Evolutionary conservation across 139 green algal genomes (phyloP).

Genomic region (Tetraselmis striata): DNA sequence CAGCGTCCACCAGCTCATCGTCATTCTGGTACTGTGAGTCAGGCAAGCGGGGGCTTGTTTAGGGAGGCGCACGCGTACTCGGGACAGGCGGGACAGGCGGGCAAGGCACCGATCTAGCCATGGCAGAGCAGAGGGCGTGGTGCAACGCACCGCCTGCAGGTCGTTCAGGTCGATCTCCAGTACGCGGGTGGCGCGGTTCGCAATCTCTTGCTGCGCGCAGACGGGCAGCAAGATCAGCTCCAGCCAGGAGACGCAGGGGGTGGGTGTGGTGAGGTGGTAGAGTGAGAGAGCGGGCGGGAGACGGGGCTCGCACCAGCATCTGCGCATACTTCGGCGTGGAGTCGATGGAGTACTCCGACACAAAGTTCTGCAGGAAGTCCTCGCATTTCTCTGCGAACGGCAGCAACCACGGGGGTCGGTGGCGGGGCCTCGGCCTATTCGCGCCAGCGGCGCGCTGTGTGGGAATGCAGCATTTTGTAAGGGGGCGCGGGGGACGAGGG

Average conservation of each 20-base stretch:
- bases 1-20: constrained; percentile 36
- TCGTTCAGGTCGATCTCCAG: constrained; percentile 78
- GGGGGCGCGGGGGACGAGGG: background rate
- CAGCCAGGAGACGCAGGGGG: background rate
- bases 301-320: constrained; percentile 35
- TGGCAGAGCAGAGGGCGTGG: background rate
- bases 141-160: constrained; percentile 46
- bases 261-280: background rate
- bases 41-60: too few relatives aligned
- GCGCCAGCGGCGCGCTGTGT: too few relatives aligned
- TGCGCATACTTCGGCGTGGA: constrained; percentile 47
- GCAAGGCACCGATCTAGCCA: background rate
- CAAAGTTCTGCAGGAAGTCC: constrained; percentile 58
- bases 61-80: background rate
- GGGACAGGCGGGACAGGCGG: background rate
- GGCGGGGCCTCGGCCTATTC: too few relatives aligned
- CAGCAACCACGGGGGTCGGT: too few relatives aligned
- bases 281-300: background rate
- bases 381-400: constrained; percentile 22
- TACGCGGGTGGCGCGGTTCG: constrained; percentile 61
- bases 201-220: constrained; percentile 78
- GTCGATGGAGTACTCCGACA: constrained; percentile 20
- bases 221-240: background rate
- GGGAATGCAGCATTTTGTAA: too few relatives aligned
- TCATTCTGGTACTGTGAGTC: constrained; percentile 8